Base-by-base conservation (phyloP, 2,329 filamentous ascomycete species). In the Colletotrichum shisoi region DNA sequence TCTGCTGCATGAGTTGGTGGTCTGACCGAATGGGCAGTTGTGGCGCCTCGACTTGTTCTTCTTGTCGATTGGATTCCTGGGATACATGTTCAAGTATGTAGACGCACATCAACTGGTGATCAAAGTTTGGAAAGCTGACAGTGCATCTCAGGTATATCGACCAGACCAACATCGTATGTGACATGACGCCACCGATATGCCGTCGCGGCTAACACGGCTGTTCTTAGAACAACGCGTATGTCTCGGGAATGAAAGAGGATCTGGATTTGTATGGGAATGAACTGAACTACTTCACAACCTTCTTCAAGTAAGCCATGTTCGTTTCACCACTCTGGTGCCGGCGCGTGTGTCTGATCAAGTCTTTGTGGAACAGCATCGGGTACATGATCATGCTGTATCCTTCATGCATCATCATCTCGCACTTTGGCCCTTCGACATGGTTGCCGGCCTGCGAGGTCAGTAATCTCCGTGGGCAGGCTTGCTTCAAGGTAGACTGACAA, bases 181-280 rank as follows among this genome's bases (percentile, higher is more conserved):
- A 1, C 1, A 0, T 0, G 3, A 13, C 4, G 1, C 8, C 11
- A 19, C 1, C 24, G n/a, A 3, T 45, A n/a, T 19, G 24, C 0
- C 4, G 24, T 8, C 13, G 4, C n/a, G 3, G 31, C 24, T 37
- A 11, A 13, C 42, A 27, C 9, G 1, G 1, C 1, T 1, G 39
- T 3, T 46, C 7, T 3, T 8, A 63, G 59, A 74, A 72, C 54
- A 75, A 73, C 65, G 71, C 71, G 11, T 73, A 73, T 58, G 72
- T 75, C 4, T 69, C 70, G n/a, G 72, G 73, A 44, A 73, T 75
- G 71, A 67, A 72, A n/a, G 70, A 74, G 31, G 73, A 74, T 21
- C 67, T 75, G 3, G n/a, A 40, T 7, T 70, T 75, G 39, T 68
- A 45, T 40, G 72, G 72, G 17, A 73, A 74, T 45, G 58, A 74